Percentiles rank a stretch among this genome's conserved stretches.
Evolutionary conservation across 306 rosid genomes (phyloP).

Genomic region (Citrullus colocynthis): DNA sequence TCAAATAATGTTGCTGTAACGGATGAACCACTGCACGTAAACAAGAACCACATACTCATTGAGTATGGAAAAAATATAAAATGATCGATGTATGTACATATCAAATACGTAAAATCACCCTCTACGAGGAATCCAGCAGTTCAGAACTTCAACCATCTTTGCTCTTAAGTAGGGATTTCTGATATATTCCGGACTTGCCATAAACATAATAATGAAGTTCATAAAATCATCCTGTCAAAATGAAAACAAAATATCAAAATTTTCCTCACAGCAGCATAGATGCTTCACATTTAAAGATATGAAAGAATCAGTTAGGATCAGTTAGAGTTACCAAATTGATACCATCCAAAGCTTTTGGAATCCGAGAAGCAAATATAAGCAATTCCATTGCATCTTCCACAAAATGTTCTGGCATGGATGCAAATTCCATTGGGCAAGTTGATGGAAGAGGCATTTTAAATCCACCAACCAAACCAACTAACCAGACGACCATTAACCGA

Average conservation of each 20-base stretch:
- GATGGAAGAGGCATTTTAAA: constrained; percentile 90
- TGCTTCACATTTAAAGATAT: neutral
- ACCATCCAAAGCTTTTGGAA: constrained; percentile 95
- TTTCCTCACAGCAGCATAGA: neutral
- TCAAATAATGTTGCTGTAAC: constrained; percentile 70
- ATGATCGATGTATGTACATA: constrained; percentile 1
- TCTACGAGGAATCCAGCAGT: constrained; percentile 95
- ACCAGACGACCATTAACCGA: constrained; percentile 87
- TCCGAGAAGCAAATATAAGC: constrained; percentile 89
- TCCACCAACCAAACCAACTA: constrained; percentile 93
- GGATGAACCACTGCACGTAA: constrained; percentile 53
- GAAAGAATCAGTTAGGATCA: neutral
- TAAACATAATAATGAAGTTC: constrained; percentile 96
- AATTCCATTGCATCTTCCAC: constrained; percentile 98
- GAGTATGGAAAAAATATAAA: neutral
- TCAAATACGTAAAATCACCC: constrained; percentile 40
- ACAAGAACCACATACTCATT: constrained; percentile 14
- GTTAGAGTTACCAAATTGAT: constrained; percentile 46
- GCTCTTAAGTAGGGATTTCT: constrained; percentile 93
- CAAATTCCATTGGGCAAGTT: constrained; percentile 73
- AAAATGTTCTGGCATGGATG: constrained; percentile 95
- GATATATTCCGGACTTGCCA: constrained; percentile 83
- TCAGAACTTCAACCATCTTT: constrained; percentile 97
- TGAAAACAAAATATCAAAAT: constrained; percentile 5
- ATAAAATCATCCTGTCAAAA: constrained; percentile 83